Conservation (phyloP, 345 rosid genomes). For the Conringia planisiliqua region DNA sequence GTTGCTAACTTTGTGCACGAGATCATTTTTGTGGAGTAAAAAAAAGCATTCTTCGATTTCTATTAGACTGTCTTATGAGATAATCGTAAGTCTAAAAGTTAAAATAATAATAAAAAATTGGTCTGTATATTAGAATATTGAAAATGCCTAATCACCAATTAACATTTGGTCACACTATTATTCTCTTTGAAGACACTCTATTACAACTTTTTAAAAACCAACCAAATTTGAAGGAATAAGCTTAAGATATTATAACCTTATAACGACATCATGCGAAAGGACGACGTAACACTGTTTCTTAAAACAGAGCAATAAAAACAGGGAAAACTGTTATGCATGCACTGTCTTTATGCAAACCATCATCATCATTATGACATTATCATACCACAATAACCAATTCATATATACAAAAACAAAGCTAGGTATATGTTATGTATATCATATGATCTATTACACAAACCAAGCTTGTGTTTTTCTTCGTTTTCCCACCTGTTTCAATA, state of each 20-base stretch:
- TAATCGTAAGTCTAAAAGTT: too few relatives aligned
- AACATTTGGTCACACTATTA: too few relatives aligned
- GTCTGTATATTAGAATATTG: too few relatives aligned
- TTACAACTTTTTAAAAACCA: not conserved
- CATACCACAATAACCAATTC: not conserved
- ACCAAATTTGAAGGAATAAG: not conserved
- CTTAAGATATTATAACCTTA: not conserved
- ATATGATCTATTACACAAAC: conserved; percentile 20
- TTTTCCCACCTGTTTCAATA: conserved; percentile 18
- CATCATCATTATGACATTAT: conserved; percentile 10
- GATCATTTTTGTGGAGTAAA: too few relatives aligned
- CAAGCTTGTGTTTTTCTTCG: conserved; percentile 4
- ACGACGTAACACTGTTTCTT: not conserved
- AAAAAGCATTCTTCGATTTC: too few relatives aligned
- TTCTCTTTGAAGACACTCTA: too few relatives aligned
- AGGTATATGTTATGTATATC: not conserved
- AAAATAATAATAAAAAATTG: too few relatives aligned
- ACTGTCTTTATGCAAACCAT: not conserved
- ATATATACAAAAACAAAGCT: conserved; percentile 8
- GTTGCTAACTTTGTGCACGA: too few relatives aligned
- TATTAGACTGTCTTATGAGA: too few relatives aligned
- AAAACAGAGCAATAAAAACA: conserved; percentile 8
- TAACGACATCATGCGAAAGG: not conserved
- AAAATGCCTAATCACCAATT: too few relatives aligned
- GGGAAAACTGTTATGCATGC: not conserved